Evolutionary conservation across 108 stramenopile genomes (phyloP), one percentile per base, ranked within the genome.

Genomic region (Cafeteria roenbergensis): DNA sequence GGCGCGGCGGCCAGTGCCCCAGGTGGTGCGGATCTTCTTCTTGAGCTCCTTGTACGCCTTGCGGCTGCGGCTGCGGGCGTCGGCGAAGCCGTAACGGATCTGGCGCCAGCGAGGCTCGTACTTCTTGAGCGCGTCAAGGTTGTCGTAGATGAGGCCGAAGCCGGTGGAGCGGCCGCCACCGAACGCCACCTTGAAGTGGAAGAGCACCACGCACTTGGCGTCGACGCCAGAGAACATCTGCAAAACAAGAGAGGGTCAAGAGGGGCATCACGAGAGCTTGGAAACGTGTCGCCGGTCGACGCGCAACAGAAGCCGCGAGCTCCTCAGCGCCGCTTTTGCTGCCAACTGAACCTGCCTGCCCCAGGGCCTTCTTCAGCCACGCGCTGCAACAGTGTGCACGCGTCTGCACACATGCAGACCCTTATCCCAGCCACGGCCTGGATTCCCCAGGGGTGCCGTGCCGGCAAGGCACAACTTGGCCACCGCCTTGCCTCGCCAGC

Each of bases 151-250:
- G 61, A 93, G 78, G 76, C 91, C 92, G 78, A 95, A 98, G 57
- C 94, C 94, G 31, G 93, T 93, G 72, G 86, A 86, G 78, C 90
- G 90, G 68, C 94, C 96, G 59, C 96, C 96, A 66, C 96, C 96
- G 76, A 90, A 98, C 67, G 86, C 86, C 76, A 90, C 92, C 60
- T 87, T 84, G 89, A 94, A 92, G 67, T 93, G 93, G 69, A 95
- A 98, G 32, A 92, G 66, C 52, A 84, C 71, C 36, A 90, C 84
- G 21, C 86, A 71, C 71, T 90, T 84, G 61, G 88, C 34, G 71
- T 92, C 89, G 36, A 84, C 63, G 36, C 75, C 86, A 84, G 93
- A 93, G 88, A 92, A 88, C 88, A 92, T 93, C 80, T 82, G 62
- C 60, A 65, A 1, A 20, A 34, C 28, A 34, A 20, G 28, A 26